A percentile compares a stretch with the other conserved stretches of the same genome.
These are phyloP conservation scores for Termitomyces bulborhizus DNA, from an alignment of 768 basidiomycete genomes.

Conservation along the genomic window DNA sequence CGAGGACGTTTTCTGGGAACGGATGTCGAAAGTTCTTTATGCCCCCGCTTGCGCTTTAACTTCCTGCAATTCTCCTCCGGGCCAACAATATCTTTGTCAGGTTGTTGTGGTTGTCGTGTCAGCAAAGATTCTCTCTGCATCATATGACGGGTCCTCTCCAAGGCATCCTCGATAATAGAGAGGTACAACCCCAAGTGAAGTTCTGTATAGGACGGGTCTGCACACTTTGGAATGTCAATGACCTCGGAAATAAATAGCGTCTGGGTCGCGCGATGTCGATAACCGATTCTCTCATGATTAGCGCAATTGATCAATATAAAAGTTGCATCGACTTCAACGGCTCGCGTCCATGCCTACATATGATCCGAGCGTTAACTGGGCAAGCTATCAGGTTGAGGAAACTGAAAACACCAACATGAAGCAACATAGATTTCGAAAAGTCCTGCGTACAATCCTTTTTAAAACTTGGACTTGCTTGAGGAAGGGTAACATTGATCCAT, in stretches of 20 bases:
- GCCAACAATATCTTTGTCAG: neutral
- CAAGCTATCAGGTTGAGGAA: neutral
- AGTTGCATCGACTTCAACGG: conserved; percentile 9
- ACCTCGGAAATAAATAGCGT: conserved; percentile 15
- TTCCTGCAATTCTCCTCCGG: neutral
- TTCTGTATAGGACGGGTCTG: conserved; percentile 12
- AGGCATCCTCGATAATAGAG: conserved; percentile 11
- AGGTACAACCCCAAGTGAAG: conserved; percentile 14
- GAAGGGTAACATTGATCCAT: neutral
- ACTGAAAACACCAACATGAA: neutral
- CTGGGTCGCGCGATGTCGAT: conserved; percentile 13
- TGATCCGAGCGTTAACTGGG: neutral
- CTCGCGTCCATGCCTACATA: conserved; percentile 13
- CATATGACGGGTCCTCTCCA: conserved; percentile 8
- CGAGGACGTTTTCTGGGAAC: neutral
- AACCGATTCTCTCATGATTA: conserved; percentile 14
- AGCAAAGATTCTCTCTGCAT: neutral
- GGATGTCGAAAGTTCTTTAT: neutral
- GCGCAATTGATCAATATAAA: conserved; percentile 15
- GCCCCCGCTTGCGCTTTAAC: neutral
- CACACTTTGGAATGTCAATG: conserved; percentile 6
- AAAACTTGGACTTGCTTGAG: neutral
- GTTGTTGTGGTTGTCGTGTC: neutral
- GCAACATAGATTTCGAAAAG: conserved; percentile 1
- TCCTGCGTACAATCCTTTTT: neutral